A percentile compares a stretch with the other conserved stretches of the same genome.
Evolutionary conservation across 345 rosid genomes (phyloP).

Genomic region (Melastoma malabathricum): DNA sequence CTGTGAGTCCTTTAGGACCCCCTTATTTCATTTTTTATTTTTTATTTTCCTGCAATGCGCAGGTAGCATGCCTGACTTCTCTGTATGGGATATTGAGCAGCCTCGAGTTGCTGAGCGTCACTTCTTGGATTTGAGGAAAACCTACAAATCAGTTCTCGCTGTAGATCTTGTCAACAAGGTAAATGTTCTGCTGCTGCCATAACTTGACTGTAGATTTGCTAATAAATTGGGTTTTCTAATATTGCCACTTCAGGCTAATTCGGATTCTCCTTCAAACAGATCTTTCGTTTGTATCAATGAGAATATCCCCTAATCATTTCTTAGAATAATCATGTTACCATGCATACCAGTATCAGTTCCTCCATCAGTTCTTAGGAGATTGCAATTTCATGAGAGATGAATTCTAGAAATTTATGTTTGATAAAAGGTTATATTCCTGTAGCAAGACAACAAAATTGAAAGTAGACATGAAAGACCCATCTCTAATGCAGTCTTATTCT

Average conservation of each 20-base stretch:
- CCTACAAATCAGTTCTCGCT: constrained; percentile 68
- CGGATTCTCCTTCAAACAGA: too few species aligned
- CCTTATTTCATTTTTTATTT: constrained; percentile 4
- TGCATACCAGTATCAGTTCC: too few species aligned
- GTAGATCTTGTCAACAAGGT: constrained; percentile 92
- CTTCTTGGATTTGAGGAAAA: constrained; percentile 86
- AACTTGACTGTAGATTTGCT: too few species aligned
- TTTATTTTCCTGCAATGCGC: neutral
- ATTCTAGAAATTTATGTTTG: neutral
- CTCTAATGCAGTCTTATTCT: constrained; percentile 9
- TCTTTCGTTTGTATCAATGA: too few species aligned
- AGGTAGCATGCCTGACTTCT: constrained; percentile 6
- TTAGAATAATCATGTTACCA: too few species aligned
- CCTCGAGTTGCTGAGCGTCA: constrained; percentile 70
- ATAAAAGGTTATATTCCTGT: neutral
- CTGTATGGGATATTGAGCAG: constrained; percentile 25
- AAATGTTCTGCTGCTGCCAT: neutral
- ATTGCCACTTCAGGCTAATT: too few species aligned
- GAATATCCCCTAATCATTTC: too few species aligned
- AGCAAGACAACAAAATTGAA: constrained; percentile 1
- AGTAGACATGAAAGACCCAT: neutral
- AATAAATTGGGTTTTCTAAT: too few species aligned
- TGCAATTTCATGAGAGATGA: neutral
- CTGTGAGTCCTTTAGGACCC: constrained; percentile 39
- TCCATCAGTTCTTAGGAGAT: neutral